phyloP scores from a whole-genome alignment of 1,284 basidiomycete species.

The Trametes pubescens region DNA sequence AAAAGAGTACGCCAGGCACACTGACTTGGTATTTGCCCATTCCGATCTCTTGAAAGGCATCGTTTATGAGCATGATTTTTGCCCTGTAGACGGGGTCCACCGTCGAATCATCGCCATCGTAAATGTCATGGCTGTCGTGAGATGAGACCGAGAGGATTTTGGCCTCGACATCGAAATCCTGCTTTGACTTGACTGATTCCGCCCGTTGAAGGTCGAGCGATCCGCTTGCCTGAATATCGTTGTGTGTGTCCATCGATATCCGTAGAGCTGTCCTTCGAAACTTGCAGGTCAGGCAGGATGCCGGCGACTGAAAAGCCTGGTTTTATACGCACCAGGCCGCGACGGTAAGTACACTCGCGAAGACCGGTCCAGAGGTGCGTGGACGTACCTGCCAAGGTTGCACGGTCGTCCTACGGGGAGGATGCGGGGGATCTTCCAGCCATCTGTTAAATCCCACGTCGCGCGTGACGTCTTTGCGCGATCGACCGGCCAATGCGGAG shows the following conservation, averaged over 20 bases:
- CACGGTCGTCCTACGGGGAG: not conserved
- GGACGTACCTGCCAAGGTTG: not conserved
- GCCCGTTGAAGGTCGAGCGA: not conserved
- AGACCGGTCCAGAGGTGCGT: not conserved
- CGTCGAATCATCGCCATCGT: slow-evolving; percentile 45
- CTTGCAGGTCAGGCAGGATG: not conserved
- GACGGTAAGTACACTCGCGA: not conserved
- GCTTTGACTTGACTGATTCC: slow-evolving; percentile 6
- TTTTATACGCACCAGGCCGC: not conserved
- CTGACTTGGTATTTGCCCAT: slow-evolving; percentile 76
- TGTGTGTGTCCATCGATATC: not conserved
- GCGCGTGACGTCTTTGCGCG: not conserved
- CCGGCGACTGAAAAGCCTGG: not conserved
- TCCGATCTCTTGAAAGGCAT: slow-evolving; percentile 73
- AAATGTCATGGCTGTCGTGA: slow-evolving; percentile 48
- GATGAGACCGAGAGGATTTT: slow-evolving; percentile 33
- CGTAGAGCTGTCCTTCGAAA: not conserved
- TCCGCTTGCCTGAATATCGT: not conserved
- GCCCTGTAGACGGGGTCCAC: slow-evolving; percentile 71
- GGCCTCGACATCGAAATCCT: slow-evolving; percentile 19
- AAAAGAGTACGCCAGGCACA: not conserved
- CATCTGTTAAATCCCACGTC: not conserved
- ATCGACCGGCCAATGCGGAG: not conserved
- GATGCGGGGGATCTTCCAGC: not conserved
- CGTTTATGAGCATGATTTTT: slow-evolving; percentile 69